Conservation (phyloP, 768 basidiomycete species). For the Phylloporus rhodoxanthus region DNA sequence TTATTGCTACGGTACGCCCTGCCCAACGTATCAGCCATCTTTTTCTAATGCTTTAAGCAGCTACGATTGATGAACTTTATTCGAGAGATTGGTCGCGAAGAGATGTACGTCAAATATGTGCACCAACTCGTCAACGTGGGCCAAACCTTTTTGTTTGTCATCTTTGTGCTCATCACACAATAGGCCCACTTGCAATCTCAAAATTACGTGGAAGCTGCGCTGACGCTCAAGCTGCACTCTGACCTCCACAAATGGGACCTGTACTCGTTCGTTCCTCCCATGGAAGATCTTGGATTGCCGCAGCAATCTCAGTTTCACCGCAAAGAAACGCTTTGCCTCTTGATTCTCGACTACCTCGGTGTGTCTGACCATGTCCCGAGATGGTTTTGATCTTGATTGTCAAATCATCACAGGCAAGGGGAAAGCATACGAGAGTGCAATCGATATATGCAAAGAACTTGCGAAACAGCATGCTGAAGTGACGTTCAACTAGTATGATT, state of each 20-base stretch:
- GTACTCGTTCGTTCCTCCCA: constrained; percentile 72
- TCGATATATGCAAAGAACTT: constrained; percentile 90
- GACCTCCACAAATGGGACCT: constrained; percentile 91
- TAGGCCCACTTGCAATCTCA: constrained; percentile 86
- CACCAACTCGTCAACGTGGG: constrained; percentile 88
- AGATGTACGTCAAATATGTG: constrained; percentile 94
- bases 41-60: constrained; percentile 33
- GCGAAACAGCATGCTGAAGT: constrained; percentile 82
- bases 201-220: constrained; percentile 88
- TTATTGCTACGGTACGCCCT: constrained; percentile 72
- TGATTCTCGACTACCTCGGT: constrained; percentile 94
- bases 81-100: constrained; percentile 82
- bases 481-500: constrained; percentile 82
- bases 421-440: constrained; percentile 94
- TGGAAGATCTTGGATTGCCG: constrained; percentile 85
- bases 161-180: constrained; percentile 12
- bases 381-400: constrained; percentile 3
- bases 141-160: background rate
- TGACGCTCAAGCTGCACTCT: constrained; percentile 90
- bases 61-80: constrained; percentile 92
- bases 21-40: background rate
- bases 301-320: constrained; percentile 92
- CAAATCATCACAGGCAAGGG: constrained; percentile 62
- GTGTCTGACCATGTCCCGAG: constrained; percentile 12
- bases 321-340: constrained; percentile 85